A percentile compares a stretch with the other conserved stretches of the same genome.
phyloP scores from a whole-genome alignment of 805 yeast species.

The Hanseniaspora mollemarum region DNA sequence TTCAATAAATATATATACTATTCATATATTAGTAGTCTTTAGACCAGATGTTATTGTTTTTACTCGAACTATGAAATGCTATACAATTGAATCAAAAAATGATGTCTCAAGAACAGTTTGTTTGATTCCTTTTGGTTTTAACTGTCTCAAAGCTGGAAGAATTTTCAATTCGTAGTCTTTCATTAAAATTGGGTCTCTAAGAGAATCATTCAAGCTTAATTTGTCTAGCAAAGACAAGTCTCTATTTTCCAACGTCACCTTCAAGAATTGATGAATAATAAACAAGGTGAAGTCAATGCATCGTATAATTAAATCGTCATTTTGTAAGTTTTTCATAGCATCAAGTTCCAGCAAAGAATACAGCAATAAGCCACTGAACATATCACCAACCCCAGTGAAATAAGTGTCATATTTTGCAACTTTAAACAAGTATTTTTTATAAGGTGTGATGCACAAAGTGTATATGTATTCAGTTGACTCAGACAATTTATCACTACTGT shows the following conservation, averaged over 20 bases:
- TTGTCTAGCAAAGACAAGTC: constrained; percentile 14
- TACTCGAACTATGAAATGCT: too few relatives aligned
- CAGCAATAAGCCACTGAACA: constrained; percentile 67
- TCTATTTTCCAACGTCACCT: constrained; percentile 22
- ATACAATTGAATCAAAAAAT: background rate
- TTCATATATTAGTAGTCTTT: too few relatives aligned
- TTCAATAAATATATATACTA: too few relatives aligned
- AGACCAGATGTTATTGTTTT: too few relatives aligned
- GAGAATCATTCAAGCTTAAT: constrained; percentile 19
- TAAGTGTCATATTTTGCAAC: constrained; percentile 62
- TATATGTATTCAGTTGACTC: constrained; percentile 5
- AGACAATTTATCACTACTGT: background rate
- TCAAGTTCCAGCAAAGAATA: constrained; percentile 42
- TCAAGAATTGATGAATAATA: constrained; percentile 27
- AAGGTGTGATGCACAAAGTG: background rate
- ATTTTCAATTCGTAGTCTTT: constrained; percentile 61
- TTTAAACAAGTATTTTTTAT: constrained; percentile 29
- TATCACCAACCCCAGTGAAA: constrained; percentile 91
- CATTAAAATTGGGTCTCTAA: constrained; percentile 49
- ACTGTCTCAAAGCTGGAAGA: constrained; percentile 42
- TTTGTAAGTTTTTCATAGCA: constrained; percentile 11
- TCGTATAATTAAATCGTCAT: constrained; percentile 15
- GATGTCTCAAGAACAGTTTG: background rate
- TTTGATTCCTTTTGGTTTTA: background rate
- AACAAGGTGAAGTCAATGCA: constrained; percentile 27